A percentile compares a stretch with the other conserved stretches of the same genome.
These are phyloP conservation scores for Hymenoscyphus albidus DNA, from an alignment of 2,329 filamentous ascomycete genomes.

Conservation along the genomic window DNA sequence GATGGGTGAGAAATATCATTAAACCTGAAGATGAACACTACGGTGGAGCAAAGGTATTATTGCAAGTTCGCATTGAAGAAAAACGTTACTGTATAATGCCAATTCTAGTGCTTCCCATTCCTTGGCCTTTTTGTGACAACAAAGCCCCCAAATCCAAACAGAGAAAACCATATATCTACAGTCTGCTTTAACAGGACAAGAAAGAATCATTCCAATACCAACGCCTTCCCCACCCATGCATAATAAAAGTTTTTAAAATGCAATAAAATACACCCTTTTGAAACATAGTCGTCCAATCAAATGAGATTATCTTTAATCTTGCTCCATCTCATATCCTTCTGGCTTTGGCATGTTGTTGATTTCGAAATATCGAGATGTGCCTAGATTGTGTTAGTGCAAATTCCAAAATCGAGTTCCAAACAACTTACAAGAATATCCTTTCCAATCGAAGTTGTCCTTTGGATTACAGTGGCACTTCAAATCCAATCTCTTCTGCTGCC, in stretches of 20 bases:
- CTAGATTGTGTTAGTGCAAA: slow-evolving; percentile 42
- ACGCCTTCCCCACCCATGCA: slow-evolving; percentile 4
- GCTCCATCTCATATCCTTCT: slow-evolving; percentile 74
- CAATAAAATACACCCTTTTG: slow-evolving; percentile 1
- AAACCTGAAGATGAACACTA: too few relatives aligned
- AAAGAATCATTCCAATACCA: neutral
- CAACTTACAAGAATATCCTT: slow-evolving; percentile 87
- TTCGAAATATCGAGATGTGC: slow-evolving; percentile 83
- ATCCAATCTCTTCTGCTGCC: slow-evolving; percentile 76
- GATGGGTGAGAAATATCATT: too few relatives aligned
- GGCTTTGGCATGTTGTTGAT: slow-evolving; percentile 78
- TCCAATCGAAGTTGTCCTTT: slow-evolving; percentile 98
- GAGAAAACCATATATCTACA: slow-evolving; percentile 4
- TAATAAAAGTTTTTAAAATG: neutral
- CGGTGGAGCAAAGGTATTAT: too few relatives aligned
- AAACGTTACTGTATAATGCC: slow-evolving; percentile 2
- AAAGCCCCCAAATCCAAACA: neutral
- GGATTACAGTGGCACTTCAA: slow-evolving; percentile 94
- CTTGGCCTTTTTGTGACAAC: slow-evolving; percentile 1
- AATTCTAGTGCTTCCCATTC: slow-evolving; percentile 8
- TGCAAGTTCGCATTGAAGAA: neutral
- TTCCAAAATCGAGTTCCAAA: neutral
- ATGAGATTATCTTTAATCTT: slow-evolving; percentile 39
- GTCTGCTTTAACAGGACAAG: neutral
- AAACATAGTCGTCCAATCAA: neutral